Conservation (phyloP, 2,329 filamentous ascomycete species). For the Cercospora sp. region DNA sequence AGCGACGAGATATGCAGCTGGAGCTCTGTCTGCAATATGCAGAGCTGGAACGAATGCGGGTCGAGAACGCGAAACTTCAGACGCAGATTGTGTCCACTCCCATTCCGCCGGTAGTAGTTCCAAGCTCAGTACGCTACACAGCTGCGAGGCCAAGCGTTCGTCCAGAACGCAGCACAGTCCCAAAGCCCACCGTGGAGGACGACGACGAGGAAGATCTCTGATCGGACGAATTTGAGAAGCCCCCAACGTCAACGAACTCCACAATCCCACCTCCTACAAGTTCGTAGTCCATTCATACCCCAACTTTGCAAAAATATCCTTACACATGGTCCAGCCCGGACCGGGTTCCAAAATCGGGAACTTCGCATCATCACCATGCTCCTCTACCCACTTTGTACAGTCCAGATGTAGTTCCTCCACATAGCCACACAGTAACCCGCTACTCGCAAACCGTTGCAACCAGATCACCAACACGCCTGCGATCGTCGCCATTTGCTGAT, state of each 20-base stretch:
- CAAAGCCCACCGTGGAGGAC: neutral
- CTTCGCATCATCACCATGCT: neutral
- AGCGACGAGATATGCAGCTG: neutral
- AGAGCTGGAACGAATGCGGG: neutral
- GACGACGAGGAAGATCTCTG: neutral
- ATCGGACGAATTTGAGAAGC: neutral
- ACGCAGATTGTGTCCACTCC: neutral
- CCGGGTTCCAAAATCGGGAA: neutral
- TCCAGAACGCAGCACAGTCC: neutral
- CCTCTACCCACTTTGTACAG: neutral
- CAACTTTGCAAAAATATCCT: neutral
- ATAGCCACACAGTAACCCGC: constrained; percentile 3
- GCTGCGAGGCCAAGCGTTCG: neutral
- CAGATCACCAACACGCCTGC: constrained; percentile 12
- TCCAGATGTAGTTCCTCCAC: constrained; percentile 3
- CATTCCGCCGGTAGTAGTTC: neutral
- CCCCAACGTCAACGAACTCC: neutral
- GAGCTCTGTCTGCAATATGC: neutral
- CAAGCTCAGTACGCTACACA: neutral
- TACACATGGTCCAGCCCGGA: neutral
- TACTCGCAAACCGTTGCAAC: constrained; percentile 11
- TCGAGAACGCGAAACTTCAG: neutral
- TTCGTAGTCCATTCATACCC: constrained; percentile 2
- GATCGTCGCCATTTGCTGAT: constrained; percentile 7
- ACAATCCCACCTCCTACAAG: neutral